Conservation (phyloP, 208 protist genomes). For the Leptomonas seymouri region DNA sequence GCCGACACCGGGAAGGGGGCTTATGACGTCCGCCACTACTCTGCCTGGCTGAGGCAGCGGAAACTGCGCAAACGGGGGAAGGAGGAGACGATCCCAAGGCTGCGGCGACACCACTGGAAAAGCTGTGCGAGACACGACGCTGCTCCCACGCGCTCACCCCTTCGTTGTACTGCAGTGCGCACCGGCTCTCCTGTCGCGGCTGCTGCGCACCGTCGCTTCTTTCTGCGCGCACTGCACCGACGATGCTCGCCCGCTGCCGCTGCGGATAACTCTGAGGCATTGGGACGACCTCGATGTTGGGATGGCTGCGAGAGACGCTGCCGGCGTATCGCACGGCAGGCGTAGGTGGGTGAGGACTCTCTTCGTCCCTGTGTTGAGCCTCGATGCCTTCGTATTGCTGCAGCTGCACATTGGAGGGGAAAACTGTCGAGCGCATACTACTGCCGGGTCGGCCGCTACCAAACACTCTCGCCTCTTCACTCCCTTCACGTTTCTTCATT, state of each 20-base stretch:
- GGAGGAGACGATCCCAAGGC: background rate
- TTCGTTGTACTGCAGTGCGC: too few relatives aligned
- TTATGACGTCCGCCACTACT: background rate
- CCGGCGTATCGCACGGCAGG: constrained; percentile 15
- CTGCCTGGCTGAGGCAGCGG: background rate
- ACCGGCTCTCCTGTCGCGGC: background rate
- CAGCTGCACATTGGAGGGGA: background rate
- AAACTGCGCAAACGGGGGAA: background rate
- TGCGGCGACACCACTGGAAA: background rate
- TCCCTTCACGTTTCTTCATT: background rate
- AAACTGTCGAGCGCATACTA: too few relatives aligned
- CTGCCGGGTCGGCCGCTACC: too few relatives aligned
- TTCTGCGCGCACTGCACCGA: background rate
- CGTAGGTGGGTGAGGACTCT: background rate
- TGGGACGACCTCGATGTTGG: constrained; percentile 8
- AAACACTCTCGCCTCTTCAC: background rate
- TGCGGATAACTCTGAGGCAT: constrained; percentile 1
- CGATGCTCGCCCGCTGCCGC: constrained; percentile 14
- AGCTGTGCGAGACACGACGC: constrained; percentile 3
- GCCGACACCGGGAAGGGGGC: background rate
- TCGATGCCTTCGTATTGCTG: background rate
- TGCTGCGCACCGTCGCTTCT: background rate
- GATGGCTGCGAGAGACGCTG: constrained; percentile 1
- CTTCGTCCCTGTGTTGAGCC: background rate
- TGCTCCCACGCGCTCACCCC: background rate